These are phyloP conservation scores for Backusella morwellensis DNA, from an alignment of 192 early-diverging fungal species.

Conservation along the genomic window DNA sequence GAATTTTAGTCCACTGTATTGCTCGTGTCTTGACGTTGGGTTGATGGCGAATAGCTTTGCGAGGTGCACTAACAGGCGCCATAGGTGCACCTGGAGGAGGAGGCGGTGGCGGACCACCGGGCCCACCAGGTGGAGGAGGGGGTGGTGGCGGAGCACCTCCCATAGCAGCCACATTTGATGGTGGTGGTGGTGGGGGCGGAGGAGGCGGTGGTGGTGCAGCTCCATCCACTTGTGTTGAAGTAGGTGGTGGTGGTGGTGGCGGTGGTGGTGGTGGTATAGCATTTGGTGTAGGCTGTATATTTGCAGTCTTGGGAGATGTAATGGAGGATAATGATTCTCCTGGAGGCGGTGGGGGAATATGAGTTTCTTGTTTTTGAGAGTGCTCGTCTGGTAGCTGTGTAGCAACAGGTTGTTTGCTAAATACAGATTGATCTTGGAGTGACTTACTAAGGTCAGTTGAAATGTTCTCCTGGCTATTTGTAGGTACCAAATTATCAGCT, in stretches of 20 bases:
- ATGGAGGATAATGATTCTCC: neutral
- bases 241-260: constrained; percentile 36
- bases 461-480: neutral
- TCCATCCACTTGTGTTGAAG: constrained; percentile 18
- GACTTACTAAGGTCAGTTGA: neutral
- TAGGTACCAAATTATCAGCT: constrained; percentile 27
- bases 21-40: constrained; percentile 74
- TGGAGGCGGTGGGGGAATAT: constrained; percentile 14
- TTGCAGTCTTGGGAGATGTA: neutral
- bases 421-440: neutral
- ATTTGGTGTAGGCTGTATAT: neutral
- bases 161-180: constrained; percentile 11
- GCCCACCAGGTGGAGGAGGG: constrained; percentile 33
- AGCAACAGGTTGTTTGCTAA: neutral
- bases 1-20: constrained; percentile 80
- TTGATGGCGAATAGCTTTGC: constrained; percentile 61
- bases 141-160: constrained; percentile 19
- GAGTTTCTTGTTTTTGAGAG: neutral
- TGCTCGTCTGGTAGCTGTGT: neutral
- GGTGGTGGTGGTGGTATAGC: constrained; percentile 35
- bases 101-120: constrained; percentile 38
- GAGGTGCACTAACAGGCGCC: constrained; percentile 43
- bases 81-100: constrained; percentile 23
- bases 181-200: constrained; percentile 39
- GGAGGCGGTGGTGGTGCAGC: constrained; percentile 44